Base-by-base conservation (phyloP, 257 asterid species). In the Nicotiana obtusifolia region DNA sequence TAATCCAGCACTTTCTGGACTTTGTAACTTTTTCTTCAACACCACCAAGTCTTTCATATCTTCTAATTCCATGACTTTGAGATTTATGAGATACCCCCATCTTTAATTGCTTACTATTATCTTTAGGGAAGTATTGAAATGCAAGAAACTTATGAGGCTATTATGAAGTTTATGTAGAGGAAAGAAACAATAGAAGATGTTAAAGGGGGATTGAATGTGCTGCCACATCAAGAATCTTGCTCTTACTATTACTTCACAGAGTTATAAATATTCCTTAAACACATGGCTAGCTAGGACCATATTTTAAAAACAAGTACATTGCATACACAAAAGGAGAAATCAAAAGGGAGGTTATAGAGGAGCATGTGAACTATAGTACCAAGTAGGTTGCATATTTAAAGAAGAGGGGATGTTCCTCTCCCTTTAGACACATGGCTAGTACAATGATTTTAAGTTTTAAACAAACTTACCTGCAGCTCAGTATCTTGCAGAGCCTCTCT, bases 1-100 rank as follows among this genome's bases (percentile, higher is more conserved):
- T 33, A 78, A 82, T 44, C 91, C 87, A 66, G 11, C 84, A 64
- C 83, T 87, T 67, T 59, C 88, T 83, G 5, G 89, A 81, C 84
- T 87, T 75, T 7, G 49, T 44, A 54, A 77, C 59, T 83, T 64
- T 33, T 57, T 82, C 89, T 28, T 82, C 86, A 44, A 17, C 68
- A 6, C 85, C 78, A 2, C 14, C 33, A 22, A 93, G 88, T 88
- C 88, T 90, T 84, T 88, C 86, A 30, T 92, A 93, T 53, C 85
- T 68, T 3, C 47, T 41, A 41, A 41, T 41, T 41, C 47, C 47
- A 41, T 41, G 10, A 41, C 10, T 41, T 41, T 41, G 47, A 41
- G 47, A 35, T 8, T 35, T 35, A 35, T 35, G 44, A 35, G 44
- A 35, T 9, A 35, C 44, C 5, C 85, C 80, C 86, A 56, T 84